A percentile compares a stretch with the other conserved stretches of the same genome.
phyloP scores from a whole-genome alignment of 148 eudicot species.

The Cornus florida region DNA sequence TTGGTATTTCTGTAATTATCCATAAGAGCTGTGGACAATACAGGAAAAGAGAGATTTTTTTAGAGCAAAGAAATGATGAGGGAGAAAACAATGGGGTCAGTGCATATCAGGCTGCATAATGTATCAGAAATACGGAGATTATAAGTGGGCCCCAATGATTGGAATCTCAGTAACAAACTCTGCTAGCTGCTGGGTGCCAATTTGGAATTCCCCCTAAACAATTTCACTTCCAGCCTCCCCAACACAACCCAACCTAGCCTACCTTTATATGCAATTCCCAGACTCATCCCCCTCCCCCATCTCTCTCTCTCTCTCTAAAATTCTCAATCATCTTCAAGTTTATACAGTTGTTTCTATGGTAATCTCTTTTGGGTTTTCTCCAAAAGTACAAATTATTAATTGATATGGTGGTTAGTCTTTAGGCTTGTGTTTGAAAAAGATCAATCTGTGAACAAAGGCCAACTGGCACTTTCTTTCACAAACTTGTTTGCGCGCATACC shows the following conservation, averaged over 20 bases:
- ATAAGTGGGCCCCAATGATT: slow-evolving; percentile 20
- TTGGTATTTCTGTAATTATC: too few species aligned
- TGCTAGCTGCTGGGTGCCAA: neutral
- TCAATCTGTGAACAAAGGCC: slow-evolving; percentile 1
- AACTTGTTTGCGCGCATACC: neutral
- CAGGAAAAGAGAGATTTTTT: too few species aligned
- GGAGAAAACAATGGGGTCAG: neutral
- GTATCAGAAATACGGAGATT: slow-evolving; percentile 18
- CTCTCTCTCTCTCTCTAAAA: slow-evolving; percentile 15
- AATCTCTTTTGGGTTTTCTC: neutral
- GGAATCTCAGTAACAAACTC: slow-evolving; percentile 31
- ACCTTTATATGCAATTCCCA: slow-evolving; percentile 19
- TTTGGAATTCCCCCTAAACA: neutral
- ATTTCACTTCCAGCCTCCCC: neutral
- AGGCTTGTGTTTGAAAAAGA: neutral
- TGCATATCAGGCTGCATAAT: neutral
- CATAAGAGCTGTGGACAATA: too few species aligned
- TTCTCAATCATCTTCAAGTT: slow-evolving; percentile 1
- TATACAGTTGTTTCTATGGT: neutral
- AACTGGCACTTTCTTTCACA: neutral
- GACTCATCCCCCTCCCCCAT: slow-evolving; percentile 7
- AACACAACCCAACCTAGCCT: slow-evolving; percentile 3
- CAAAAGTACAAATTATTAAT: neutral
- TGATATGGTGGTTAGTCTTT: too few species aligned
- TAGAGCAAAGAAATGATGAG: neutral